phyloP scores from a whole-genome alignment of 768 basidiomycete genomes.

The Tulasnella calospora region DNA sequence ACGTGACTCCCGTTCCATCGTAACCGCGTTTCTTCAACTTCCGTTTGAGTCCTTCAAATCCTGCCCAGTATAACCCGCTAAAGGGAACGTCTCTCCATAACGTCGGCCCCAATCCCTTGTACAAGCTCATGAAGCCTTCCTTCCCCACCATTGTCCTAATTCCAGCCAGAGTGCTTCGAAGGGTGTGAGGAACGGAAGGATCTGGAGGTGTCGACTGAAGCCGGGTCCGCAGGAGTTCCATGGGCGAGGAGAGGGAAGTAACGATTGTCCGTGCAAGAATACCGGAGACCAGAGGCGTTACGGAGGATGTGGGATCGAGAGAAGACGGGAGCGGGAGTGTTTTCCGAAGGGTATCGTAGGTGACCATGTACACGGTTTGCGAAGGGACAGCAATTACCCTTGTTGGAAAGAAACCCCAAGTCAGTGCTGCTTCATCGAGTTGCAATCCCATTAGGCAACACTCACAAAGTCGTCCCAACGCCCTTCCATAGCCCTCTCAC shows the following conservation, averaged over 20 bases:
- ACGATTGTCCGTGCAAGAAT: constrained; percentile 75
- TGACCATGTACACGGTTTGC: constrained; percentile 89
- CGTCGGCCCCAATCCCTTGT: constrained; percentile 87
- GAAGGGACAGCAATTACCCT: constrained; percentile 90
- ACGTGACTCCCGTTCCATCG: constrained; percentile 64
- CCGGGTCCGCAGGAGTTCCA: constrained; percentile 91
- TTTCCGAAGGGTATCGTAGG: constrained; percentile 81
- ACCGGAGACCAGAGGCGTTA: constrained; percentile 75
- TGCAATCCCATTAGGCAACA: constrained; percentile 21
- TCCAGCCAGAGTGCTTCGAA: constrained; percentile 50
- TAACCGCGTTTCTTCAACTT: constrained; percentile 50
- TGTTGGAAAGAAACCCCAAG: constrained; percentile 3
- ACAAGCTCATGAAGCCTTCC: constrained; percentile 67
- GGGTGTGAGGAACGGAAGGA: constrained; percentile 65
- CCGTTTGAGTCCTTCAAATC: constrained; percentile 79
- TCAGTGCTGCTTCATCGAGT: constrained; percentile 20
- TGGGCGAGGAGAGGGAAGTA: constrained; percentile 72
- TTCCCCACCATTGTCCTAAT: constrained; percentile 55
- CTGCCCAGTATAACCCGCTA: constrained; percentile 94
- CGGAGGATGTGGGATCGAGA: constrained; percentile 45
- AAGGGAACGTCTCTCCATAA: constrained; percentile 98
- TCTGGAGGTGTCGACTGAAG: constrained; percentile 80
- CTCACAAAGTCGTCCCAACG: constrained; percentile 82
- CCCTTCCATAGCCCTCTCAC: constrained; percentile 91
- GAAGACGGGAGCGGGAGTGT: constrained; percentile 49